Conservation (phyloP, 345 rosid genomes). For the Erysimum cheiranthoides region DNA sequence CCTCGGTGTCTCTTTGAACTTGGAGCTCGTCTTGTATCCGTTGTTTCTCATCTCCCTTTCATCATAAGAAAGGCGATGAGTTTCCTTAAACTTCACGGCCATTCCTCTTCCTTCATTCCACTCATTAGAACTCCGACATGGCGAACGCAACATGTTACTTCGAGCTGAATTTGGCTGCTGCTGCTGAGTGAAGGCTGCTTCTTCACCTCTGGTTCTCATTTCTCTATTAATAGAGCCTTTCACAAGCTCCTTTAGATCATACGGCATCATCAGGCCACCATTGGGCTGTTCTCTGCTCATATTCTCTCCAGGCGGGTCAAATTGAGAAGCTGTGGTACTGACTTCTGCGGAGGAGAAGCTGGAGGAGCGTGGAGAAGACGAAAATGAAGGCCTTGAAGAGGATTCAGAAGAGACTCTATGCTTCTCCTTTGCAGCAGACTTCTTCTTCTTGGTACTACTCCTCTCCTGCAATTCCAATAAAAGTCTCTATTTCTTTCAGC, state of each 20-base stretch:
- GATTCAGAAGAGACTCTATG: conserved; percentile 73
- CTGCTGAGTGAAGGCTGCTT: conserved; percentile 41
- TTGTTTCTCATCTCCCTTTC: conserved; percentile 67
- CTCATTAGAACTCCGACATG: conserved; percentile 49
- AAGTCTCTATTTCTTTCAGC: conserved; percentile 17
- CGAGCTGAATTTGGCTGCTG: conserved; percentile 49
- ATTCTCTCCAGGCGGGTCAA: conserved; percentile 48
- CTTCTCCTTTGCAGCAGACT: conserved; percentile 54
- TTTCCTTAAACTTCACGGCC: conserved; percentile 50
- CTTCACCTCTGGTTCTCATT: conserved; percentile 44
- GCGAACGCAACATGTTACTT: conserved; percentile 46
- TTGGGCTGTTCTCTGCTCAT: conserved; percentile 48
- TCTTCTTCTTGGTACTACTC: conserved; percentile 42
- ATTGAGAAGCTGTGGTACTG: conserved; percentile 54
- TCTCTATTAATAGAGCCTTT: conserved; percentile 76
- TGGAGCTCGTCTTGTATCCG: conserved; percentile 51
- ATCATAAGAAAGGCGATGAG: conserved; percentile 83
- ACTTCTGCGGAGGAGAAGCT: conserved; percentile 70
- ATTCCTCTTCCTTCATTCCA: conserved; percentile 46
- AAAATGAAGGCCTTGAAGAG: conserved; percentile 63
- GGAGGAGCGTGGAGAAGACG: conserved; percentile 80
- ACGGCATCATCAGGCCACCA: conserved; percentile 42
- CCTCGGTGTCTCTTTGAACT: conserved; percentile 84
- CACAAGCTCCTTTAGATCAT: conserved; percentile 61
- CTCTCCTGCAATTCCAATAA: conserved; percentile 60